Evolutionary conservation across 805 yeast species (phyloP), one percentile per base, ranked within the genome.

Genomic region (Lipomyces kockii): DNA sequence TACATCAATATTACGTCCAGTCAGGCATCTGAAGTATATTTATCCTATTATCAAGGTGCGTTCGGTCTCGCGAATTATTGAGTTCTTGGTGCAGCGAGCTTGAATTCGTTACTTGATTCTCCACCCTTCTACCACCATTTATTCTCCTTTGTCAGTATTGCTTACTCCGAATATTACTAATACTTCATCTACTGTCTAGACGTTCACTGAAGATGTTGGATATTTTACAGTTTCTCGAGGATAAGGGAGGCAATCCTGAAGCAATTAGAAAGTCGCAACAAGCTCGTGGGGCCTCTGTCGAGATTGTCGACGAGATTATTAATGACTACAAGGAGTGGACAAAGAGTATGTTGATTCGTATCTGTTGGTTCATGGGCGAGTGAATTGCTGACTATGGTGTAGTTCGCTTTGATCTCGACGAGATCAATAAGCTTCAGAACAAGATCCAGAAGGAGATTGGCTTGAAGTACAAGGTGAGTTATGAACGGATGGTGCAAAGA

Each of bases 241-340:
- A 95, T 78, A 94, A 92, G 81, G 99, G 99, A 67, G 99, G 99
- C 71, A 87, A 93, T 79, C 97, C 99, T 55, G 94, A 93, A 74
- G 83, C 83, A 63, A 92, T 95, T 78, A 89, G 89, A 79, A 86
- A 83, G 76, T 93, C 98, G 51, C 99, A 95, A 81, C 87, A 83
- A 79, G 97, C 96, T 70, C 92, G 99, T 84, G 97, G 97, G 70
- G 98, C 86, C 74, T 83, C 95, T 46, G 98, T 93, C 62, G 99
- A 95, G 80, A 77, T 95, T 62, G 98, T 95, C 62, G 99, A 95
- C 79, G 97, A 94, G 82, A 93, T 95, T 78, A 91, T 95, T 78
- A 84, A 82, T 71, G 97, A 89, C 74, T 95, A 95, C 85, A 91
- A 90, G 81, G 88, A 87, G 69, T 95, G 99, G 99, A 91, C 93